Evolutionary conservation across 2,329 filamentous ascomycete species (phyloP).

Genomic region (Aspergillus intermedius): DNA sequence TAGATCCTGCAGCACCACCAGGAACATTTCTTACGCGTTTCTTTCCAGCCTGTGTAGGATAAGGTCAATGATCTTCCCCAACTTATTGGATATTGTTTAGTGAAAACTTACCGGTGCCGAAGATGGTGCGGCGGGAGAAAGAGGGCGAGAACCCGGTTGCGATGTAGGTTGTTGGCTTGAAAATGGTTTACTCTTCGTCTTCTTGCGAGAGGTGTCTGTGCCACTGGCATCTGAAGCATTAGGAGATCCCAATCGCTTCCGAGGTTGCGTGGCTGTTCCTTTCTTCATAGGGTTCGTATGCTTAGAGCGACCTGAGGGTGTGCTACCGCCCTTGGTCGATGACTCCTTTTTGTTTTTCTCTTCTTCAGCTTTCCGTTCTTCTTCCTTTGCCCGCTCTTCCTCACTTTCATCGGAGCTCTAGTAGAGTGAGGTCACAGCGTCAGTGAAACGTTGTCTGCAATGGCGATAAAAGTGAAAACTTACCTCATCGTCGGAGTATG

Average conservation of each 20-base stretch:
- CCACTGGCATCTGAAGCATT: slow-evolving; percentile 86
- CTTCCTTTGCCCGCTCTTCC: slow-evolving; percentile 55
- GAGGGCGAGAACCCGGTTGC: slow-evolving; percentile 51
- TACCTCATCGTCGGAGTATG: slow-evolving; percentile 50
- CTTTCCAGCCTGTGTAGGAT: slow-evolving; percentile 41
- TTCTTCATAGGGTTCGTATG: slow-evolving; percentile 48
- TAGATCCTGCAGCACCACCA: slow-evolving; percentile 39
- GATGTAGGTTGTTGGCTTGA: slow-evolving; percentile 22
- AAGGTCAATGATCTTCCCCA: slow-evolving; percentile 2
- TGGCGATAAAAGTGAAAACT: slow-evolving; percentile 7
- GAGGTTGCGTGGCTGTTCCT: slow-evolving; percentile 46
- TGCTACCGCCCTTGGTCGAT: slow-evolving; percentile 64
- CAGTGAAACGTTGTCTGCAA: slow-evolving; percentile 19
- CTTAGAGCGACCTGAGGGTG: slow-evolving; percentile 55
- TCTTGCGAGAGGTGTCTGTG: slow-evolving; percentile 79
- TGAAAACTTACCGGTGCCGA: slow-evolving; percentile 37
- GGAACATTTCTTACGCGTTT: slow-evolving; percentile 39
- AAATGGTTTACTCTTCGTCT: slow-evolving; percentile 62
- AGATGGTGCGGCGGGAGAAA: slow-evolving; percentile 57
- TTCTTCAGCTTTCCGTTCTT: slow-evolving; percentile 54
- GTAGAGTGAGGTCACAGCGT: slow-evolving; percentile 7
- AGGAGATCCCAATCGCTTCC: slow-evolving; percentile 82
- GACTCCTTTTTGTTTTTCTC: slow-evolving; percentile 48
- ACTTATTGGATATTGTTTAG: background rate
- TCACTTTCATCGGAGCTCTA: slow-evolving; percentile 59